phyloP scores from a whole-genome alignment of 805 yeast species.

The Pichia kluyveri region DNA sequence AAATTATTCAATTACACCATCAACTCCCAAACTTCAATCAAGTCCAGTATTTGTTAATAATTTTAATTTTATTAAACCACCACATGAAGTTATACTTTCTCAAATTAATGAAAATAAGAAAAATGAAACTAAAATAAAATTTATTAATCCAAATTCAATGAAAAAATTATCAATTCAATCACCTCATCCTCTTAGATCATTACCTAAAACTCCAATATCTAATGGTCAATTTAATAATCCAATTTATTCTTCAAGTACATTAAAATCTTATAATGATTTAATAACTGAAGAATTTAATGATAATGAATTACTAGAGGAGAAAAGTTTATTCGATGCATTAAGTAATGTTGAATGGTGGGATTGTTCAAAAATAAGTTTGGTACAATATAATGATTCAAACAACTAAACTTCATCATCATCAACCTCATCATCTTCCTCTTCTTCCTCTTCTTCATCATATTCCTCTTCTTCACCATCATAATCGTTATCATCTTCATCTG shows the following conservation, averaged over 20 bases:
- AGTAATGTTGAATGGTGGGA: slow-evolving; percentile 8
- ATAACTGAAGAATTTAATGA: neutral
- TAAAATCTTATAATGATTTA: neutral
- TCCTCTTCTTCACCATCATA: slow-evolving; percentile 6
- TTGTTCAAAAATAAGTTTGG: slow-evolving; percentile 4
- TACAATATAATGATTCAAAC: neutral
- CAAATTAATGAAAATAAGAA: no score
- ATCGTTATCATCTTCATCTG: slow-evolving; percentile 5
- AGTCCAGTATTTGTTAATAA: neutral
- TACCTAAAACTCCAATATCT: neutral
- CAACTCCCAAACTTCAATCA: neutral
- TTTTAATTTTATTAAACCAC: neutral
- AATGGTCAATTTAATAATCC: neutral
- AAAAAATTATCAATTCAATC: no score
- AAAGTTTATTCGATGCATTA: slow-evolving; percentile 7
- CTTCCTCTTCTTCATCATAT: slow-evolving; percentile 1
- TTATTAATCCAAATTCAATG: no score
- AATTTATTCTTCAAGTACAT: neutral
- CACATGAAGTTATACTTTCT: neutral
- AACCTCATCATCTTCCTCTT: neutral
- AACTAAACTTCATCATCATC: slow-evolving; percentile 1
- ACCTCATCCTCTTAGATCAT: no score
- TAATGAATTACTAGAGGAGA: slow-evolving; percentile 3
- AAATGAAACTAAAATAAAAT: no score
- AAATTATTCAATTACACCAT: neutral